Evolutionary conservation across 257 asterid genomes (phyloP), one percentile per base, ranked within the genome.

Genomic region (Echium plantagineum): DNA sequence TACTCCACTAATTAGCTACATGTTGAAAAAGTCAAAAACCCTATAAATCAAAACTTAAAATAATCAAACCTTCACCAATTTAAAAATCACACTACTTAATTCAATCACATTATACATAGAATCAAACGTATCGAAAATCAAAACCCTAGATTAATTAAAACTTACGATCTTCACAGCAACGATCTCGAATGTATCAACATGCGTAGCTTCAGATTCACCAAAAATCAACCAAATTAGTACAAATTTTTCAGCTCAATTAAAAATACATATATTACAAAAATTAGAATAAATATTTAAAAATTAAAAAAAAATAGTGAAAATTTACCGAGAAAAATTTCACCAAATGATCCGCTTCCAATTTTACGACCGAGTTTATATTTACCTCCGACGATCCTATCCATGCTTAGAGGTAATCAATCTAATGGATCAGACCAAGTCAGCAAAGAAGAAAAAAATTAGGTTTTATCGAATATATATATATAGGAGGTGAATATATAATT

Each of bases 81-180:
- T 28, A 28, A 6, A 28, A 28, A 28, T 28, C 32, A 28, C 3
- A 28, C 32, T 28, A 28, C 3, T 28, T 28, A 28, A 28, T 28
- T 28, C 5, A 4, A 28, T 28, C 32, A 28, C 3, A 28, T 3
- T 28, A 28, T 28, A 28, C 32, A 28, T 28, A 28, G 3, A 28
- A 28, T 28, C 32, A 6, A 28, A 28, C 32, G 32, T 3, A 28
- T 28, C 3, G 32, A 28, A 28, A 28, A 28, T 7, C 7, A 35
- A 7, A 35, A 35, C 0, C 10, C 32, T 28, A 35, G 1, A 35
- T 7, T 7, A 4, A 35, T 35, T 1, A 42, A 30, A 66, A 75
- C 97, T 84, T 84, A 89, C 97, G 59, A 90, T 86, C 81, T 90
- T 90, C 65, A 90, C 82, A 38, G 97, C 97, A 21, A 90, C 94